Evolutionary conservation across 2,329 filamentous ascomycete species (phyloP).

Genomic region (Camillea tinctor): DNA sequence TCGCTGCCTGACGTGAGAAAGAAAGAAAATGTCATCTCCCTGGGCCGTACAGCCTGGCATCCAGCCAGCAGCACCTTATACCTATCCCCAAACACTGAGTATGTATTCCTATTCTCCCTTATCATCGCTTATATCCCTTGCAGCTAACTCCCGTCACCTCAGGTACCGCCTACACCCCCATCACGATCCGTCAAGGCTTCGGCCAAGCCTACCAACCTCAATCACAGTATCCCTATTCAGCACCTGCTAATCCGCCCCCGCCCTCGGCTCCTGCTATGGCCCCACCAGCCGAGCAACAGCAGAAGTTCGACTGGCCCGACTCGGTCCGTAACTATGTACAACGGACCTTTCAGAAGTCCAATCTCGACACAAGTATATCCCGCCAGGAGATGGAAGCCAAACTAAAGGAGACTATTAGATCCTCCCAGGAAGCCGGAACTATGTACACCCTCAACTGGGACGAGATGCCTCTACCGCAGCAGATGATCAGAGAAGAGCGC

Average conservation of each 20-base stretch:
- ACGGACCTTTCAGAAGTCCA: conserved; percentile 77
- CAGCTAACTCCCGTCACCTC: conserved; percentile 26
- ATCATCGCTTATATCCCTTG: conserved; percentile 1
- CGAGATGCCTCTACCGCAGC: conserved; percentile 77
- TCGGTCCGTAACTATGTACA: conserved; percentile 88
- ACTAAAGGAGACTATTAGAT: conserved; percentile 80
- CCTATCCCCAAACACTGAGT: conserved; percentile 26
- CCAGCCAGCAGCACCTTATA: conserved; percentile 24
- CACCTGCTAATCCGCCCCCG: conserved; percentile 34
- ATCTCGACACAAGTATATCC: conserved; percentile 61
- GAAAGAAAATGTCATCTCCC: conserved; percentile 23
- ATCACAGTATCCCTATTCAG: conserved; percentile 31
- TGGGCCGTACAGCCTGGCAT: conserved; percentile 32
- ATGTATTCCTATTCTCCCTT: conserved; percentile 12
- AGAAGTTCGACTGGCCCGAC: conserved; percentile 75
- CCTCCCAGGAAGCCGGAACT: conserved; percentile 70
- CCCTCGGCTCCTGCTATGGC: conserved; percentile 25
- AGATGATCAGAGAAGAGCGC: conserved; percentile 73
- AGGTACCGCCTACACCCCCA: conserved; percentile 44
- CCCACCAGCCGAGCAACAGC: conserved; percentile 37
- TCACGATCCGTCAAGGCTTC: conserved; percentile 42
- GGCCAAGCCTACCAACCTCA: conserved; percentile 31
- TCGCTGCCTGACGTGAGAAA: not conserved
- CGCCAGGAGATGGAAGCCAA: conserved; percentile 76
- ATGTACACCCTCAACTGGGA: conserved; percentile 81